A percentile compares a stretch with the other conserved stretches of the same genome.
Conservation (phyloP, 1,139 yeast species). For the Blastobotrys illinoisensis region DNA sequence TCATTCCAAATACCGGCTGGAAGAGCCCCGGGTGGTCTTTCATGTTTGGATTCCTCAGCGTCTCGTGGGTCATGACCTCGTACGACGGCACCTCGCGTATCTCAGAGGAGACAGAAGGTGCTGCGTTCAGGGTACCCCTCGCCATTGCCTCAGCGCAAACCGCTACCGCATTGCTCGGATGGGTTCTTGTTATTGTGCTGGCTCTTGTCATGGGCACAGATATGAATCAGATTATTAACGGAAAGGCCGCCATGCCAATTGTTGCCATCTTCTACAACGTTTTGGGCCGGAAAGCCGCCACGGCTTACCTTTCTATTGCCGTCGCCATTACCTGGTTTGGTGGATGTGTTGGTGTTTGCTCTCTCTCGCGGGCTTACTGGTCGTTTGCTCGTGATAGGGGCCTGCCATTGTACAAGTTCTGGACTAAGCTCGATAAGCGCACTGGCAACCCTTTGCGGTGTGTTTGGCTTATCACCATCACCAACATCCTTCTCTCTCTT, state of each 20-base stretch:
- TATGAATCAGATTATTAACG: constrained; percentile 43
- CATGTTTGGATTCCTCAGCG: constrained; percentile 55
- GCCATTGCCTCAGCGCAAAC: constrained; percentile 58
- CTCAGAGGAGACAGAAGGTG: constrained; percentile 62
- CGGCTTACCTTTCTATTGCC: constrained; percentile 49
- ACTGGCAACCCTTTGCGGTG: constrained; percentile 64
- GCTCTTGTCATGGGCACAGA: constrained; percentile 52
- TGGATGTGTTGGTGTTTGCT: constrained; percentile 49
- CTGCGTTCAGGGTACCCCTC: constrained; percentile 53
- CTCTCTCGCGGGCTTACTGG: constrained; percentile 59
- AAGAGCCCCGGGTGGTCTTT: constrained; percentile 52
- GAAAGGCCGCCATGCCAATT: constrained; percentile 58
- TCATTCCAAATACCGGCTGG: constrained; percentile 28
- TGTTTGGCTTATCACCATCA: constrained; percentile 53
- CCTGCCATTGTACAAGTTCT: constrained; percentile 49
- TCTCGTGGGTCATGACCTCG: constrained; percentile 70
- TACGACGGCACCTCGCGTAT: constrained; percentile 68
- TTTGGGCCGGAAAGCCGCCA: constrained; percentile 46
- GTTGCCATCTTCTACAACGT: constrained; percentile 50
- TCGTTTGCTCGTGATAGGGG: constrained; percentile 64
- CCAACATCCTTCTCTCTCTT: constrained; percentile 52
- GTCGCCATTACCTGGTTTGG: constrained; percentile 43
- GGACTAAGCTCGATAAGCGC: constrained; percentile 44
- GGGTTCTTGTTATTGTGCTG: constrained; percentile 54
- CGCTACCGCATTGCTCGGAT: constrained; percentile 55